Conservation (phyloP, 345 rosid genomes). For the Luvunga scandens region DNA sequence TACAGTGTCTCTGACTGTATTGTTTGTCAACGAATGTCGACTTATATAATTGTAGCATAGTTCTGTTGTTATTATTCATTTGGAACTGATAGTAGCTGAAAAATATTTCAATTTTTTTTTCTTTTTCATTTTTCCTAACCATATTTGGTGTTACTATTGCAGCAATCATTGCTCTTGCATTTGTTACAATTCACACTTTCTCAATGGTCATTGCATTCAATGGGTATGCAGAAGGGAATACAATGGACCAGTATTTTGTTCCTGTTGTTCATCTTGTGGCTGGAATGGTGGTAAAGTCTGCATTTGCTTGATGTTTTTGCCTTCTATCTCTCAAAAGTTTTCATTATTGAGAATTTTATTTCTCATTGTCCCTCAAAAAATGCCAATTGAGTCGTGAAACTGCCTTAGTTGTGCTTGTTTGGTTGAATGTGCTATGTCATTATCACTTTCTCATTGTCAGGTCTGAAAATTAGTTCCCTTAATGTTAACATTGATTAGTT, state of each 20-base stretch:
- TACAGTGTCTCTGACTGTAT: not conserved
- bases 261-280: slow-evolving; percentile 82
- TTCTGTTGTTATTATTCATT: slow-evolving; percentile 11
- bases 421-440: not conserved
- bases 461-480: too few relatives aligned
- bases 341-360: not conserved
- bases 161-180: slow-evolving; percentile 89
- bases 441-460: too few relatives aligned
- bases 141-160: slow-evolving; percentile 32
- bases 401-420: not conserved
- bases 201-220: slow-evolving; percentile 96
- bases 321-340: not conserved
- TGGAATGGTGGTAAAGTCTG: slow-evolving; percentile 68
- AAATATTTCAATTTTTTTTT: slow-evolving; percentile 5
- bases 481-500: too few relatives aligned
- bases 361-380: not conserved
- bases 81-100: slow-evolving; percentile 10
- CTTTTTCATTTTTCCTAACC: not conserved
- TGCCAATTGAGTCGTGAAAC: not conserved
- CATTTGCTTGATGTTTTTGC: not conserved
- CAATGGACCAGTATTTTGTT: slow-evolving; percentile 75
- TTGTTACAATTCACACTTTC: slow-evolving; percentile 87
- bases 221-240: slow-evolving; percentile 85
- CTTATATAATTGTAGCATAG: not conserved
- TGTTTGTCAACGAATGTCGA: not conserved